Evolutionary conservation across 768 basidiomycete species (phyloP).

Genomic region (Mycena chlorophos): DNA sequence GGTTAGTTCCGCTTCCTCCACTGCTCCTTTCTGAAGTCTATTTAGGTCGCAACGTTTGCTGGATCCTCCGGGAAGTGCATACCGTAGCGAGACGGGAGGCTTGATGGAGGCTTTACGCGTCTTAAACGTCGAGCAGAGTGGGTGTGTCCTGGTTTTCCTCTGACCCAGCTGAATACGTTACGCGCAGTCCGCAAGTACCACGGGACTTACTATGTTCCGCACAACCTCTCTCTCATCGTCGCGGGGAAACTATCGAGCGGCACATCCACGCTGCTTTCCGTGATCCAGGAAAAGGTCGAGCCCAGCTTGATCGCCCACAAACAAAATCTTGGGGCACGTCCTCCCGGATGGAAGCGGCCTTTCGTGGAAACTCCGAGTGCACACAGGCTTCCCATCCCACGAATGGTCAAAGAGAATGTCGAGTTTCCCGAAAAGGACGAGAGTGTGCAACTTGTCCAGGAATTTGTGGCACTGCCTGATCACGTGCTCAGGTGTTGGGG

Average conservation of each 20-base stretch:
- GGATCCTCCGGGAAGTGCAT: conserved; percentile 81
- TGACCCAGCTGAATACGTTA: too few species aligned
- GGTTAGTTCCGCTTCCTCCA: conserved; percentile 46
- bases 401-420: conserved; percentile 61
- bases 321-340: conserved; percentile 67
- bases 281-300: conserved; percentile 82
- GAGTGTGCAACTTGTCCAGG: conserved; percentile 40
- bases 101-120: conserved; percentile 88
- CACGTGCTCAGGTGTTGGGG: conserved; percentile 60
- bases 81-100: conserved; percentile 96
- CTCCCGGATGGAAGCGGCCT: conserved; percentile 87
- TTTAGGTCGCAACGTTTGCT: conserved; percentile 74
- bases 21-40: conserved; percentile 4
- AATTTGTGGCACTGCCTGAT: not conserved
- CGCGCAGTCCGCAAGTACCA: conserved; percentile 94
- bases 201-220: conserved; percentile 84
- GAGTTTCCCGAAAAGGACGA: conserved; percentile 98
- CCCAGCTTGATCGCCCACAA: conserved; percentile 76
- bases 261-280: conserved; percentile 72
- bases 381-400: conserved; percentile 48
- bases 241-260: conserved; percentile 82
- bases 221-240: conserved; percentile 89
- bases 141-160: conserved; percentile 18
- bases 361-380: conserved; percentile 88
- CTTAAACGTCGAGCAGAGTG: conserved; percentile 87